These are phyloP conservation scores for Tubosaeta sp. DNA, from an alignment of 768 basidiomycete species.

Conservation along the genomic window DNA sequence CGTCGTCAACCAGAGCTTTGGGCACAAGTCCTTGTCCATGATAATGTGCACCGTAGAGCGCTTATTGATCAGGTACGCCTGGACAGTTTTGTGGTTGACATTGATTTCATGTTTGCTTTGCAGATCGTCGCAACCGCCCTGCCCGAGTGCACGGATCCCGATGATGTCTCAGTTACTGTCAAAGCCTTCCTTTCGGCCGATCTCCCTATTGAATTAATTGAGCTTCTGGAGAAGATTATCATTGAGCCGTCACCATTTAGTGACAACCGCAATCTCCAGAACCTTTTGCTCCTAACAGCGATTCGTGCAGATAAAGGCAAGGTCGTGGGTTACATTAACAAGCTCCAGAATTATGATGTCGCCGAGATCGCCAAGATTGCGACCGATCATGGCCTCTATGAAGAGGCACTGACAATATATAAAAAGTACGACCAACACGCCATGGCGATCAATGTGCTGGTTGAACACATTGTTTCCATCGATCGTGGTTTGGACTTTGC, in stretches of 20 bases:
- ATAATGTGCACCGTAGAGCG: conserved; percentile 88
- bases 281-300: conserved; percentile 89
- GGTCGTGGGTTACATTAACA: conserved; percentile 97
- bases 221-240: conserved; percentile 97
- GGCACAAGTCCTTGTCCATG: conserved; percentile 87
- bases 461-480: conserved; percentile 96
- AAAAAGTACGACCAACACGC: conserved; percentile 96
- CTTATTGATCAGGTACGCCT: conserved; percentile 84
- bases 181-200: conserved; percentile 98
- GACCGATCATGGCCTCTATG: conserved; percentile 90
- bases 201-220: conserved; percentile 94
- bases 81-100: neutral
- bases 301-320: conserved; percentile 98
- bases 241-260: conserved; percentile 96
- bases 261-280: conserved; percentile 96
- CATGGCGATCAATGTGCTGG: conserved; percentile 94
- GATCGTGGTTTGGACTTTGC: conserved; percentile 96
- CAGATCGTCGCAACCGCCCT: conserved; percentile 92
- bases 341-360: conserved; percentile 91
- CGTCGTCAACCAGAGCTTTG: conserved; percentile 93
- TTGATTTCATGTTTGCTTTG: neutral
- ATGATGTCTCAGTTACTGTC: conserved; percentile 97
- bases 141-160: conserved; percentile 95
- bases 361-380: conserved; percentile 96
- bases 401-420: conserved; percentile 96